A percentile compares a stretch with the other conserved stretches of the same genome.
phyloP scores from a whole-genome alignment of 148 eudicot species.

The Chenopodium berlandieri region DNA sequence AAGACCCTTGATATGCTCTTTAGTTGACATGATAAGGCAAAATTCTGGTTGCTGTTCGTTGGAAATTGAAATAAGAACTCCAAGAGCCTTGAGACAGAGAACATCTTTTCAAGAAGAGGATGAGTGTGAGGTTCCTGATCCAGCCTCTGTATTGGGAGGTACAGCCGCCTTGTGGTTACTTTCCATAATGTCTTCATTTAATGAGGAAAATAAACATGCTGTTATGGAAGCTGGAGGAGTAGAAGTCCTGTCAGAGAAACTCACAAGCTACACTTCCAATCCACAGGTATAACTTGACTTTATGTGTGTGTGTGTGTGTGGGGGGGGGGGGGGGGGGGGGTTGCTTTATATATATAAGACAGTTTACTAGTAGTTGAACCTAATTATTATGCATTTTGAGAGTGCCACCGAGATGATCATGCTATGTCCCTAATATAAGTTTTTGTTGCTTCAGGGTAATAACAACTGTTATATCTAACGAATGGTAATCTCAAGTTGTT shows the following conservation, averaged over 20 bases:
- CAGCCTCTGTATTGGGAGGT: conserved; percentile 65
- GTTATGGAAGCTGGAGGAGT: conserved; percentile 82
- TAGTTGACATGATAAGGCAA: conserved; percentile 60
- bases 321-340: no score
- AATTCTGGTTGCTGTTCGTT: conserved; percentile 40
- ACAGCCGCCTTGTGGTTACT: conserved; percentile 80
- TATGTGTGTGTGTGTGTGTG: no score
- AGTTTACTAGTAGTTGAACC: neutral
- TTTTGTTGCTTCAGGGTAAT: neutral
- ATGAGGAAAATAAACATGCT: conserved; percentile 43
- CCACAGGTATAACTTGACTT: conserved; percentile 44
- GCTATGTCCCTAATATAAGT: neutral
- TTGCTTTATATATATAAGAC: neutral
- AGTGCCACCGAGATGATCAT: neutral
- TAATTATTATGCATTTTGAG: neutral
- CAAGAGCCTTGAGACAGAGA: conserved; percentile 46
- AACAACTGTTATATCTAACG: neutral
- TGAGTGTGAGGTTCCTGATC: conserved; percentile 58
- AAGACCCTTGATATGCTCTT: conserved; percentile 46
- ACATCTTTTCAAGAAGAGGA: conserved; percentile 57
- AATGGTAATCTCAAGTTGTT: neutral
- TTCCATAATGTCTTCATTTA: conserved; percentile 59
- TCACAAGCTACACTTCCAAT: conserved; percentile 49
- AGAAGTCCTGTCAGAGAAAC: conserved; percentile 66
- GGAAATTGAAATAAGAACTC: conserved; percentile 61